phyloP scores from a whole-genome alignment of 768 basidiomycete genomes.

The Coprinopsis sp. region DNA sequence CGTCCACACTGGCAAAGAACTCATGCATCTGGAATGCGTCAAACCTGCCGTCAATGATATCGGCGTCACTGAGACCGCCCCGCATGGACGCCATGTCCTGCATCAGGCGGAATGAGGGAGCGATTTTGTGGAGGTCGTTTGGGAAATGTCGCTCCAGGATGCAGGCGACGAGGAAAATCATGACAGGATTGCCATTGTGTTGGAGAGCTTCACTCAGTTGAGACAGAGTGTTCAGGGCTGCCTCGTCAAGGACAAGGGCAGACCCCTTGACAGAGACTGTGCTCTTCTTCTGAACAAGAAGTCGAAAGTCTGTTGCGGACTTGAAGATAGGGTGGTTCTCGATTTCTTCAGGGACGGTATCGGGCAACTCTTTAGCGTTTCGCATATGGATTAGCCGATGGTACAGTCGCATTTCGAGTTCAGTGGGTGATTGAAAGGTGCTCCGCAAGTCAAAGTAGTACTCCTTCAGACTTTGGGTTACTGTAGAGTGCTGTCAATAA shows the following conservation, averaged over 20 bases:
- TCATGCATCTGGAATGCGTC: conserved; percentile 18
- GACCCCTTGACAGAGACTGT: conserved; percentile 70
- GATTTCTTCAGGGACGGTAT: conserved; percentile 65
- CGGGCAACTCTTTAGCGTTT: conserved; percentile 73
- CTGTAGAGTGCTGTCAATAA: conserved; percentile 35
- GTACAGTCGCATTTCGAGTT: conserved; percentile 95
- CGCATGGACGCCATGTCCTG: conserved; percentile 69
- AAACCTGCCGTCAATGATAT: conserved; percentile 66
- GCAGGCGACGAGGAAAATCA: conserved; percentile 88
- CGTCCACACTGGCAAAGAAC: conserved; percentile 20
- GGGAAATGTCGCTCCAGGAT: conserved; percentile 82
- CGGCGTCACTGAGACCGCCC: conserved; percentile 48
- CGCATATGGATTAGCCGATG: conserved; percentile 89
- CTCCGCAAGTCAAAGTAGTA: conserved; percentile 84
- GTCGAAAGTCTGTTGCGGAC: conserved; percentile 75
- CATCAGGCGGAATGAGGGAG: too few species aligned
- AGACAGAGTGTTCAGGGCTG: conserved; percentile 65
- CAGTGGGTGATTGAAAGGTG: conserved; percentile 67
- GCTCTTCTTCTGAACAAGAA: conserved; percentile 75
- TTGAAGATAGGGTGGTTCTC: conserved; percentile 72
- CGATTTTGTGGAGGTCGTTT: too few species aligned
- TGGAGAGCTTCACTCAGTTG: conserved; percentile 59
- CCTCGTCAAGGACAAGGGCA: conserved; percentile 53
- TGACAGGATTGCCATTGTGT: conserved; percentile 58
- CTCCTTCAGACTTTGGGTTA: conserved; percentile 87